Percentiles rank a stretch among this genome's conserved stretches.
These are phyloP conservation scores for Cryptosporidium meleagridis DNA, from an alignment of 169 alveolate species.

Conservation along the genomic window DNA sequence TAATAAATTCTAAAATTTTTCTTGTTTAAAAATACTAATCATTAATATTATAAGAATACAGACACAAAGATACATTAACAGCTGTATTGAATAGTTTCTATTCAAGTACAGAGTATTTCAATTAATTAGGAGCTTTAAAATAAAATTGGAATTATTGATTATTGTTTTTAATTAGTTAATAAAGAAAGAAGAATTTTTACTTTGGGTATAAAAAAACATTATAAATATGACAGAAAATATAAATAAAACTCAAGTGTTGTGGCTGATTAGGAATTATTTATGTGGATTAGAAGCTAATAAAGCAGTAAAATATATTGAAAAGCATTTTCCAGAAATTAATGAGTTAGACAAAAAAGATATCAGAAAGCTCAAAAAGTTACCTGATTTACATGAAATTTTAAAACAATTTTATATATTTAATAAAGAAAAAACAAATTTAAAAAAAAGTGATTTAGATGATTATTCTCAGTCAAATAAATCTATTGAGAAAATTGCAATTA, in stretches of 20 bases:
- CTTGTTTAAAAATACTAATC: neutral
- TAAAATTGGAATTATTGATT: neutral
- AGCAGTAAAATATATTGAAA: constrained; percentile 56
- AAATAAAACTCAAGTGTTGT: neutral
- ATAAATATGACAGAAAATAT: neutral
- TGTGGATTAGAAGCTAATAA: constrained; percentile 1
- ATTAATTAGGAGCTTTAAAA: too few relatives aligned
- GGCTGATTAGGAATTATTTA: constrained; percentile 16
- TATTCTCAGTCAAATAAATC: neutral
- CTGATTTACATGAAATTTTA: constrained; percentile 1
- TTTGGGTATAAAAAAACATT: neutral
- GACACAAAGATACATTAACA: neutral
- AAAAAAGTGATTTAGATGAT: neutral
- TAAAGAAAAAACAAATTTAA: neutral
- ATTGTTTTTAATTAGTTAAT: neutral
- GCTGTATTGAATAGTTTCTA: too few relatives aligned
- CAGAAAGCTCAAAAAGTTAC: constrained; percentile 17
- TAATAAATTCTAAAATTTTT: neutral
- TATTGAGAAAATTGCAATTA: neutral
- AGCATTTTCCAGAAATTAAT: constrained; percentile 18
- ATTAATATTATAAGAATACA: too few relatives aligned
- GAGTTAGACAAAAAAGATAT: neutral
- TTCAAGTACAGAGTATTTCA: neutral
- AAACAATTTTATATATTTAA: neutral
- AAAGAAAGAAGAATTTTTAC: neutral